Evolutionary conservation across 441 rosid genomes (phyloP).

Genomic region (Aleurites moluccanus): DNA sequence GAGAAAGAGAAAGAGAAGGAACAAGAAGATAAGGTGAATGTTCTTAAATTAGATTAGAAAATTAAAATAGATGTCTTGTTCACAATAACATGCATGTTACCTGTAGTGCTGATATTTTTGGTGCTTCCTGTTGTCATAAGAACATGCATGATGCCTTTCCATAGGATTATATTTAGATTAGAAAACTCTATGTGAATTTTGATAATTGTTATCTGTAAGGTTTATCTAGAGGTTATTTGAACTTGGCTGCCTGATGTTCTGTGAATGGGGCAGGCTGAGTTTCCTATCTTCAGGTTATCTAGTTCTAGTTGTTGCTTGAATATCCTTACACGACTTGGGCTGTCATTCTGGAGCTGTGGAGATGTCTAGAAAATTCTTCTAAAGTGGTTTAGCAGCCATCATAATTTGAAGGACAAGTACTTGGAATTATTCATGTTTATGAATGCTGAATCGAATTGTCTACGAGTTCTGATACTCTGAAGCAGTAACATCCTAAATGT

Average conservation of each 20-base stretch:
- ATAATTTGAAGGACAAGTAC: background rate
- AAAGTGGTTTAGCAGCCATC: no score
- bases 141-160: background rate
- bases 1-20: conserved; percentile 54
- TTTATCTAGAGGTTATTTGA: background rate
- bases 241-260: background rate
- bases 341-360: background rate
- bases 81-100: background rate
- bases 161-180: background rate
- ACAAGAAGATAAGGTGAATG: conserved; percentile 28
- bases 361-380: background rate
- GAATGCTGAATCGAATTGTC: background rate
- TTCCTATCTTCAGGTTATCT: background rate
- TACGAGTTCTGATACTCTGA: background rate
- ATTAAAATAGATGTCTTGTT: background rate
- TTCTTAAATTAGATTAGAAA: background rate
- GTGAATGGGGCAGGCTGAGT: no score
- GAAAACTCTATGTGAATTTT: background rate
- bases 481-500: no score
- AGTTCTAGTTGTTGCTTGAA: background rate
- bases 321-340: background rate
- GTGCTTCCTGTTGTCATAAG: background rate
- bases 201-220: background rate
- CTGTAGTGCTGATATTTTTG: background rate
- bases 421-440: background rate